Evolutionary conservation across 139 green algal genomes (phyloP), one percentile per base, ranked within the genome.

Genomic region (Chlamydomonas sphaeroides): DNA sequence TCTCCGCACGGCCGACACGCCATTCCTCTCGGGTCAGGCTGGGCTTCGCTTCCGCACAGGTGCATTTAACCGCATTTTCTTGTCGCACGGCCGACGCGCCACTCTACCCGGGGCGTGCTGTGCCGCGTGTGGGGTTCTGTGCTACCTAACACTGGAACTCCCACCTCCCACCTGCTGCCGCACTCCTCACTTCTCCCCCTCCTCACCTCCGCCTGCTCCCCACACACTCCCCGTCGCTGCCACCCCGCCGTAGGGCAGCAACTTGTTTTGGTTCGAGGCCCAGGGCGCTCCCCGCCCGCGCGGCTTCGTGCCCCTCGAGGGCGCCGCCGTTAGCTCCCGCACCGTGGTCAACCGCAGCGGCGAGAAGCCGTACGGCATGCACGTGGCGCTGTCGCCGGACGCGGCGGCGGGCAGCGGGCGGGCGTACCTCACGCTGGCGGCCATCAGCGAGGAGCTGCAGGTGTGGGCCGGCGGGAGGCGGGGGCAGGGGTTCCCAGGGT

Each of bases 191-290:
- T 28, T 28, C 53, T 17, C 53, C 53, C 21, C 15, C 20, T 30
- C 23, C 53, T 62, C 53, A 62, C 23, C 23, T 17, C 53, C n/a
- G n/a, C n/a, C n/a, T n/a, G n/a, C n/a, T n/a, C n/a, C n/a, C n/a
- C n/a, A n/a, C n/a, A n/a, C n/a, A n/a, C n/a, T n/a, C n/a, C n/a
- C n/a, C n/a, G n/a, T n/a, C n/a, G n/a, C n/a, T n/a, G n/a, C n/a
- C n/a, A n/a, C n/a, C n/a, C n/a, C n/a, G n/a, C 21, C 10, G 32
- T 45, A 84, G 77, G 77, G 77, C 65, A 84, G 63, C 48, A 84
- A 84, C 65, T 14, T 84, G 8, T 84, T 84, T 21, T 84, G 77
- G 77, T 84, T 84, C 26, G 77, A 75, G 28, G 51, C 41, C 35
- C 63, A 84, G 39, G 65, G 41, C 26, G 65, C 48, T 2, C 0